Evolutionary conservation across 805 yeast species (phyloP).

Genomic region (Helenozyma baotianmanensis): DNA sequence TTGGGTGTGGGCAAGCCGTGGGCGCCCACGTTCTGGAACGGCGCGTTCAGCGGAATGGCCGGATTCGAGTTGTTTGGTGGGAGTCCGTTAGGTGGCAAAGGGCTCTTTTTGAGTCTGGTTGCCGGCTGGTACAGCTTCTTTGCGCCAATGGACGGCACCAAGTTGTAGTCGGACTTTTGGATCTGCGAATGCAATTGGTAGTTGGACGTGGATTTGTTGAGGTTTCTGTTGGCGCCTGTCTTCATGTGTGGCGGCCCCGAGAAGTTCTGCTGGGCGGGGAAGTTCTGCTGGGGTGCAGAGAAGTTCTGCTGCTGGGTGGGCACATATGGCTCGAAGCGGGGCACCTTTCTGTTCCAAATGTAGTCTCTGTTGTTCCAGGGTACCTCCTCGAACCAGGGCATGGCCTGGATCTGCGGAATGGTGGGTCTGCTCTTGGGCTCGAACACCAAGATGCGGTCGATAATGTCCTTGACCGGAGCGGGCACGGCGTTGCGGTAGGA

Average conservation of each 20-base stretch:
- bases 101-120: conserved; percentile 25
- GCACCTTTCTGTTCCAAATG: conserved; percentile 33
- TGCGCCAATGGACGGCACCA: conserved; percentile 28
- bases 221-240: conserved; percentile 33
- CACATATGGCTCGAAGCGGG: conserved; percentile 23
- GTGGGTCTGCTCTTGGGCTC: conserved; percentile 31
- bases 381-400: conserved; percentile 35
- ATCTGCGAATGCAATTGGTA: conserved; percentile 39
- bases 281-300: too few relatives aligned
- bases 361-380: conserved; percentile 38
- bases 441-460: conserved; percentile 29
- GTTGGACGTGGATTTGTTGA: conserved; percentile 33
- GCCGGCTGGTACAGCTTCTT: conserved; percentile 32
- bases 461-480: conserved; percentile 22
- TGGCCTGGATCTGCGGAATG: conserved; percentile 28
- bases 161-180: conserved; percentile 25
- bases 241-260: conserved; percentile 22
- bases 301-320: conserved; percentile 2
- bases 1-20: too few relatives aligned
- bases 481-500: conserved; percentile 38
- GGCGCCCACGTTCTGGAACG: too few relatives aligned
- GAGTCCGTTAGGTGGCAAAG: too few relatives aligned
- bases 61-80: too few relatives aligned
- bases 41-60: too few relatives aligned
- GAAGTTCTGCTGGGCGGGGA: not conserved